Base-by-base conservation (phyloP, 2,329 filamentous ascomycete species). In the Aspergillus versicolor region DNA sequence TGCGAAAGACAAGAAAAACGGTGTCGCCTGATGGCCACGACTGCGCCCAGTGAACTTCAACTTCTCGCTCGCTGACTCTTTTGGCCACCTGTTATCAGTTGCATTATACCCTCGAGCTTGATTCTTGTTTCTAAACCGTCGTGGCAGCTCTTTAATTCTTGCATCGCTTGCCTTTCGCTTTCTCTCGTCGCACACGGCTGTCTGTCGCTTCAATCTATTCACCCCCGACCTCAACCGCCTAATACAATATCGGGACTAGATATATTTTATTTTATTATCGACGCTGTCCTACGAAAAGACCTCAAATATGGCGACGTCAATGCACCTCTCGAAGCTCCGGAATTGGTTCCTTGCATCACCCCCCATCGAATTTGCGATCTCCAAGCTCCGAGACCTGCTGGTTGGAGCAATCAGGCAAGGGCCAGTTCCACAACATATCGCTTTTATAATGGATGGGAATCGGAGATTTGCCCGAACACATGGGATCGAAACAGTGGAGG, bases 371-470 rank as follows among this genome's bases (percentile, higher is more conserved):
- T 97, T 91, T 88, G 85, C 84, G n/a, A 81, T 95, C 59, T 86
- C 85, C 58, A 86, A 88, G 67, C 77, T 96, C 19, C 87, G 91
- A 62, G 90, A 96, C 72, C 79, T 96, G 50, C 82, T 97, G 61
- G 94, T 99, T 65, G 91, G 91, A 54, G 89, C 92, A 49, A 78
- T 97, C 53, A 88, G 88, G 70, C 93, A 97, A 75, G 94, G 94
- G 0, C 91, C 92, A 2, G 88, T 99, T 54, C 94, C 94, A 9
- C 88, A 91, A 69, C 94, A 99, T 84, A 86, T 99, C 59, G 94
- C 94, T n/a, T 99, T 99, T 71, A 93, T 97, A 66, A 99, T 99
- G 94, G 94, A 99, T 73, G 94, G 94, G 55, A 99, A 99, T 77
- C 82, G 94, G 68, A 88, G 94, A 45, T 99, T 95, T 78, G 94